phyloP scores from a whole-genome alignment of 441 rosid genomes.

The Gossypium lobatum region DNA sequence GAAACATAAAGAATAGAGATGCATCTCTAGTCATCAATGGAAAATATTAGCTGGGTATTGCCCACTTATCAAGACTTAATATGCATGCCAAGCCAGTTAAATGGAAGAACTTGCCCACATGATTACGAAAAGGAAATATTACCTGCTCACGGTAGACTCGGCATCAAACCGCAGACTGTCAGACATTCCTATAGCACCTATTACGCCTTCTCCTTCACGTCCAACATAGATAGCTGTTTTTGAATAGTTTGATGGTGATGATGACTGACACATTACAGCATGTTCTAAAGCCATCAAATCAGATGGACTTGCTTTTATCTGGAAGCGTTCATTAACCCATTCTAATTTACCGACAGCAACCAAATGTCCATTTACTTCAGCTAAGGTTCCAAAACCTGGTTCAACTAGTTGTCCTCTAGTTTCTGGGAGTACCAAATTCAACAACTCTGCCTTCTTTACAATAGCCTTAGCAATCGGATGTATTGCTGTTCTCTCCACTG shows the following conservation, averaged over 20 bases:
- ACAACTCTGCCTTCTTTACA: slow-evolving; percentile 52
- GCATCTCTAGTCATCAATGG: neutral
- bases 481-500: slow-evolving; percentile 80
- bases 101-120: neutral
- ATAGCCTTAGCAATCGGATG: slow-evolving; percentile 94
- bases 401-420: slow-evolving; percentile 85
- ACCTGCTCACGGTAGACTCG: slow-evolving; percentile 67
- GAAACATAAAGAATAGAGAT: neutral
- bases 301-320: slow-evolving; percentile 35
- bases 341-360: slow-evolving; percentile 83
- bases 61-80: neutral
- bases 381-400: slow-evolving; percentile 92
- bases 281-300: slow-evolving; percentile 44
- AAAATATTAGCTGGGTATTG: neutral
- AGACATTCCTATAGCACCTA: slow-evolving; percentile 83
- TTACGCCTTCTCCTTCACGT: slow-evolving; percentile 76
- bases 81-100: neutral
- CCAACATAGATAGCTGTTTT: slow-evolving; percentile 83
- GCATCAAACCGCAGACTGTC: slow-evolving; percentile 79
- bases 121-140: slow-evolving; percentile 11
- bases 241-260: slow-evolving; percentile 54
- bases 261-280: slow-evolving; percentile 34
- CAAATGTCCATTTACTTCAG: slow-evolving; percentile 76
- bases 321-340: slow-evolving; percentile 78
- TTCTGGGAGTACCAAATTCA: slow-evolving; percentile 52